Percentiles rank a stretch among this genome's conserved stretches.
phyloP scores from a whole-genome alignment of 768 basidiomycete genomes.

The Pleurotus eryngii region DNA sequence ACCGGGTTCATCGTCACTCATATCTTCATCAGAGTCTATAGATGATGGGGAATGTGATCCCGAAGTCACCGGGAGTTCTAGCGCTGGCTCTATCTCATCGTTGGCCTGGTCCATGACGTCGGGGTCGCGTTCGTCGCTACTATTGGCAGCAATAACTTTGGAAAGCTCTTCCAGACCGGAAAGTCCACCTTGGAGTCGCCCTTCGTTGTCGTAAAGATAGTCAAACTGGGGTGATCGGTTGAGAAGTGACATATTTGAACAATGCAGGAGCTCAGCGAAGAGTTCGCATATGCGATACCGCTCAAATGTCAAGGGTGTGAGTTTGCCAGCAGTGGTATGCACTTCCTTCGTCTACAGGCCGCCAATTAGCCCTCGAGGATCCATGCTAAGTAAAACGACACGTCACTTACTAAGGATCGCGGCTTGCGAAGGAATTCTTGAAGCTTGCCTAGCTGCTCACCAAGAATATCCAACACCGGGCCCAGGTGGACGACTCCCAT shows the following conservation, averaged over 20 bases:
- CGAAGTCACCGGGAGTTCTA: constrained; percentile 66
- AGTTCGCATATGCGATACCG: constrained; percentile 95
- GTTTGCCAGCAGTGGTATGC: constrained; percentile 68
- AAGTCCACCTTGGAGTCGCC: constrained; percentile 85
- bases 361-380: constrained; percentile 8
- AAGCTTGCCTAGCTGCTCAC: constrained; percentile 62
- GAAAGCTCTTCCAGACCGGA: constrained; percentile 83
- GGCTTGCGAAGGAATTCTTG: constrained; percentile 70
- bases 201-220: constrained; percentile 75
- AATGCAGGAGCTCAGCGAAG: constrained; percentile 94
- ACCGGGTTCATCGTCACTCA: constrained; percentile 64
- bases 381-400: neutral
- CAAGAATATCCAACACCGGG: constrained; percentile 70
- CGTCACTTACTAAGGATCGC: constrained; percentile 64
- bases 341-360: constrained; percentile 59
- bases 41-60: constrained; percentile 47
- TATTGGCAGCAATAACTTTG: constrained; percentile 70
- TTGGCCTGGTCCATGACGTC: constrained; percentile 57
- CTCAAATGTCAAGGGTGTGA: constrained; percentile 87
- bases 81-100: constrained; percentile 59
- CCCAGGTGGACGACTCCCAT: constrained; percentile 93
- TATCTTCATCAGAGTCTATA: constrained; percentile 74
- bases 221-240: constrained; percentile 74
- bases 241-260: constrained; percentile 95
- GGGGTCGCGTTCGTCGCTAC: constrained; percentile 48